A percentile compares a stretch with the other conserved stretches of the same genome.
Evolutionary conservation across 2,329 filamentous ascomycete genomes (phyloP).

Genomic region (Madurella mycetomatis): DNA sequence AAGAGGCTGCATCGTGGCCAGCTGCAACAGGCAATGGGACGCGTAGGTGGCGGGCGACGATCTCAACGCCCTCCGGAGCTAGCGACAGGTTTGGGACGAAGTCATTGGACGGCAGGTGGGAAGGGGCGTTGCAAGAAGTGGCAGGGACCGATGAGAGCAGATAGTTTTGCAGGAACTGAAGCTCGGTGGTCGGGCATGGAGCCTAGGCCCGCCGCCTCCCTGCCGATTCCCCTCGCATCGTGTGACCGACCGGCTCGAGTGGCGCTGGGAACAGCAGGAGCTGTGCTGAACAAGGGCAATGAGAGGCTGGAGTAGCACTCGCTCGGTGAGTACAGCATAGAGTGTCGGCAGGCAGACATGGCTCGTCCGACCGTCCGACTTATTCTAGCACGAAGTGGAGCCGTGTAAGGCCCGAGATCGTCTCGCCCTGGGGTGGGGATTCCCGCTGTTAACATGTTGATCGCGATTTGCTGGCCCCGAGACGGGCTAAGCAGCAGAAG

Average conservation of each 20-base stretch:
- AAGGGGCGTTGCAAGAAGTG: conserved; percentile 1
- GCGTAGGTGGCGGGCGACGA: conserved; percentile 9
- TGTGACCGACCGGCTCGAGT: conserved; percentile 10
- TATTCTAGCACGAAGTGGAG: no score
- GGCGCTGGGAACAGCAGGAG: no score
- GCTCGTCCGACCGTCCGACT: no score
- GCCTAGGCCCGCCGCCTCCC: conserved; percentile 4
- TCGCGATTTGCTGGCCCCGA: no score
- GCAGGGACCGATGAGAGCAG: background rate
- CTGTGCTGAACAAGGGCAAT: no score
- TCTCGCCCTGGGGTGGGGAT: no score
- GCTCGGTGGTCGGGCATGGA: background rate
- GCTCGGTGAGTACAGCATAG: no score
- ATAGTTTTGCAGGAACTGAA: conserved; percentile 10
- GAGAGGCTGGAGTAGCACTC: no score
- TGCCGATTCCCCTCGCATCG: conserved; percentile 6
- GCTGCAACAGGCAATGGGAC: background rate
- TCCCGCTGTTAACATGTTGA: no score
- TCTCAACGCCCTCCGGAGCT: conserved; percentile 11
- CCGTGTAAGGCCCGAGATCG: no score
- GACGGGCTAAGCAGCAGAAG: no score
- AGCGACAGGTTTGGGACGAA: background rate
- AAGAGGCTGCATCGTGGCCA: background rate
- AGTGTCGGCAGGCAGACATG: no score
- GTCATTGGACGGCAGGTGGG: conserved; percentile 8